These are phyloP conservation scores for Trichoderma parareesei DNA, from an alignment of 495 filamentous ascomycete genomes.

Conservation along the genomic window DNA sequence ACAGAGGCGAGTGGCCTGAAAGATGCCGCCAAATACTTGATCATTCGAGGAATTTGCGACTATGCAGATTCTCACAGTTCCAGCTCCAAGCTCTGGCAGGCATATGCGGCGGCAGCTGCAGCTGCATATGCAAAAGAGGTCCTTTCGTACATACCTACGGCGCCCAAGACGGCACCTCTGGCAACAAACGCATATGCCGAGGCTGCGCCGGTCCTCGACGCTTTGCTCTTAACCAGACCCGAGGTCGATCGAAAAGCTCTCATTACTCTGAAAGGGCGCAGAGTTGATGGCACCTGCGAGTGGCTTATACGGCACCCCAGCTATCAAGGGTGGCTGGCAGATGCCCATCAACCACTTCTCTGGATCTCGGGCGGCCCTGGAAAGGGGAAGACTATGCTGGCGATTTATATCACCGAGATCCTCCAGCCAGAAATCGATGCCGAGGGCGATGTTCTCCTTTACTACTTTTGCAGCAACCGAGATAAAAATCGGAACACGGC, in stretches of 20 bases:
- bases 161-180: conserved; percentile 18
- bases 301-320: conserved; percentile 32
- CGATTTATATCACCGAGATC: conserved; percentile 36
- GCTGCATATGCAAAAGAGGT: conserved; percentile 27
- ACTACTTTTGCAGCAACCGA: conserved; percentile 38
- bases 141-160: conserved; percentile 13
- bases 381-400: conserved; percentile 44
- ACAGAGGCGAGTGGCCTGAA: conserved; percentile 18
- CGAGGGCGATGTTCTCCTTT: conserved; percentile 21
- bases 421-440: conserved; percentile 22
- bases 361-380: conserved; percentile 42
- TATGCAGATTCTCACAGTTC: conserved; percentile 19
- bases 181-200: conserved; percentile 16
- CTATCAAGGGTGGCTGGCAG: conserved; percentile 34
- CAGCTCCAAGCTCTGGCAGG: conserved; percentile 24
- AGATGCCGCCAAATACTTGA: conserved; percentile 12
- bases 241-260: conserved; percentile 29
- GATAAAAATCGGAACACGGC: conserved; percentile 40
- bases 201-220: conserved; percentile 22
- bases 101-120: conserved; percentile 25
- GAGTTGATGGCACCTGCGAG: conserved; percentile 37
- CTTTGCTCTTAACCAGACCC: conserved; percentile 24
- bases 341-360: conserved; percentile 23
- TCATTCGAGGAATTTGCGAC: conserved; percentile 33
- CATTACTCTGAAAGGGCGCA: conserved; percentile 22